Conservation (phyloP, 2,329 filamentous ascomycete genomes). For the Nigrospora oryzae region DNA sequence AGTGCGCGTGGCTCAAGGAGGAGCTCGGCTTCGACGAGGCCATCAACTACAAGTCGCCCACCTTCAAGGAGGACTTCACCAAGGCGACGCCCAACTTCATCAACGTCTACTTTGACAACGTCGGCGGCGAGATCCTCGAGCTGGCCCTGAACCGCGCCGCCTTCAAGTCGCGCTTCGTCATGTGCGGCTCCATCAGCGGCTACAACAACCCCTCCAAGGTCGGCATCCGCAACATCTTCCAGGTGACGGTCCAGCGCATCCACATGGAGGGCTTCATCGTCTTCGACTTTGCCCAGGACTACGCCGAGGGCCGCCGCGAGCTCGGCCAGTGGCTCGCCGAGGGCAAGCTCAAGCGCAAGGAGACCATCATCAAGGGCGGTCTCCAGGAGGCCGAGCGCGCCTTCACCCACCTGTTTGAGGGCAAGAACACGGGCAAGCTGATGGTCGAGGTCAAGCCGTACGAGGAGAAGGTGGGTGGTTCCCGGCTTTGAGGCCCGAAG, state of each 20-base stretch:
- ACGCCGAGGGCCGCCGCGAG: not conserved
- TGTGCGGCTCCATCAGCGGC: constrained; percentile 47
- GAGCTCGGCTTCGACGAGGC: constrained; percentile 48
- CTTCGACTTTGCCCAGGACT: not conserved
- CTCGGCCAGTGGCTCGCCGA: constrained; percentile 5
- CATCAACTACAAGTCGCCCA: constrained; percentile 87
- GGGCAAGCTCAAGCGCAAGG: constrained; percentile 19
- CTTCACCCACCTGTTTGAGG: constrained; percentile 56
- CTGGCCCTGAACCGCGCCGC: constrained; percentile 5
- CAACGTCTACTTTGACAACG: constrained; percentile 56
- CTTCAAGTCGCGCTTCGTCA: constrained; percentile 3
- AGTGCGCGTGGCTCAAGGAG: constrained; percentile 56
- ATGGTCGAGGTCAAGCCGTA: constrained; percentile 42
- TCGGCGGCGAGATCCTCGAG: constrained; percentile 43
- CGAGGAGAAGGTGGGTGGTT: constrained; percentile 12
- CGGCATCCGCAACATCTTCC: constrained; percentile 5
- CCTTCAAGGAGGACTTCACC: constrained; percentile 55
- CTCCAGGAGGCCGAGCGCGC: constrained; percentile 54
- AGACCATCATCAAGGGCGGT: constrained; percentile 64
- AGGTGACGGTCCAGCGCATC: constrained; percentile 6
- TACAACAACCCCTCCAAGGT: constrained; percentile 6
- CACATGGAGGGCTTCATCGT: constrained; percentile 7
- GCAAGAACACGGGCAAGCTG: constrained; percentile 62
- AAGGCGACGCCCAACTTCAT: constrained; percentile 69
- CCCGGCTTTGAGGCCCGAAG: constrained; percentile 12